Percentiles rank a stretch among this genome's conserved stretches.
Evolutionary conservation across 495 filamentous ascomycete species (phyloP).

Genomic region (Penicillium daleae): DNA sequence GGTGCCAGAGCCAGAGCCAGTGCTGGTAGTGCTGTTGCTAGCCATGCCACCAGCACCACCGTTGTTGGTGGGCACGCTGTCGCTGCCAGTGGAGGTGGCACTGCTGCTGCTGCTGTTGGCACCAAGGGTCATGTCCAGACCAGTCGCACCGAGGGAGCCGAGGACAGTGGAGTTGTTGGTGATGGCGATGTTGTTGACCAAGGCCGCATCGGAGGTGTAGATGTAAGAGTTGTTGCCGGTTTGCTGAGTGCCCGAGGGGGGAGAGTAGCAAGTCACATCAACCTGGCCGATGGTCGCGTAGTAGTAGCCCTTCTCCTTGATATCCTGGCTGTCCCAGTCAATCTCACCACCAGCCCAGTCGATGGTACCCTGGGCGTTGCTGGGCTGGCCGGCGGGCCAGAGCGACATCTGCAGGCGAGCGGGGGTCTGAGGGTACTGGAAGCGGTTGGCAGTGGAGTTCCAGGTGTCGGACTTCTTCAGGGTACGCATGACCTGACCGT

Average conservation of each 20-base stretch:
- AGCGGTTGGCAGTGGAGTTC: slow-evolving; percentile 81
- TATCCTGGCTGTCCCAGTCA: slow-evolving; percentile 81
- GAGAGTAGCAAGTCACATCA: slow-evolving; percentile 80
- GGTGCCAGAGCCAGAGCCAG: slow-evolving; percentile 34
- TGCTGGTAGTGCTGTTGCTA: slow-evolving; percentile 25
- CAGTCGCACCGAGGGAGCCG: slow-evolving; percentile 75
- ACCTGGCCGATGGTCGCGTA: slow-evolving; percentile 81
- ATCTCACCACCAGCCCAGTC: slow-evolving; percentile 90
- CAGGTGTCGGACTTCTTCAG: slow-evolving; percentile 77
- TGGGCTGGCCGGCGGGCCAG: slow-evolving; percentile 86
- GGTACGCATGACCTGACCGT: slow-evolving; percentile 74
- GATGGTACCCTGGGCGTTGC: slow-evolving; percentile 83
- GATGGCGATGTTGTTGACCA: slow-evolving; percentile 76
- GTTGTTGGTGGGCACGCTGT: slow-evolving; percentile 42
- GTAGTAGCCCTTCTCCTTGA: slow-evolving; percentile 85
- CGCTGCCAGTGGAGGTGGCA: slow-evolving; percentile 28
- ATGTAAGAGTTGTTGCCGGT: slow-evolving; percentile 70
- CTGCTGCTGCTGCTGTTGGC: slow-evolving; percentile 29
- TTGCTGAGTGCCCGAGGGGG: slow-evolving; percentile 64
- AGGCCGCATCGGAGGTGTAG: slow-evolving; percentile 65
- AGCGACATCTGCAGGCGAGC: slow-evolving; percentile 92
- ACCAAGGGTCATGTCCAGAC: slow-evolving; percentile 64
- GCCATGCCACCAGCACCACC: slow-evolving; percentile 19
- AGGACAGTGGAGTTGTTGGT: slow-evolving; percentile 78
- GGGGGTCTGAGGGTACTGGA: slow-evolving; percentile 90